Evolutionary conservation across 1,284 basidiomycete species (phyloP).

Genomic region (Heliocybe sulcata): DNA sequence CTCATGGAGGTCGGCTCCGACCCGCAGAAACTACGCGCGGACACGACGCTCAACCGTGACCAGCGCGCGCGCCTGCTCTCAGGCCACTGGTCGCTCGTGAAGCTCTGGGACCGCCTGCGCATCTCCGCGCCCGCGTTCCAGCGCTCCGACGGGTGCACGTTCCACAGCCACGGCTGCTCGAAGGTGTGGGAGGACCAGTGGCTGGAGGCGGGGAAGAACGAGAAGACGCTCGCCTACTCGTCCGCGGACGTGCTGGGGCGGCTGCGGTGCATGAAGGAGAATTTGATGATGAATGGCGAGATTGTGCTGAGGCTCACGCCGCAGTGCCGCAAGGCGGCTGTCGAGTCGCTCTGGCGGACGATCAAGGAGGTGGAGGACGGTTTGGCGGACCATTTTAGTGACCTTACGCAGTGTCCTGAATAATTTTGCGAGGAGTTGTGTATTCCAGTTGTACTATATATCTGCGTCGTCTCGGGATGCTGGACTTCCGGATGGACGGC

Average conservation of each 20-base stretch:
- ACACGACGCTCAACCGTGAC: constrained; percentile 12
- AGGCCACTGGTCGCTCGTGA: constrained; percentile 21
- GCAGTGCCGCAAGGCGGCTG: constrained; percentile 23
- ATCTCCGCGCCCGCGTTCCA: constrained; percentile 17
- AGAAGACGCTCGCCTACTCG: constrained; percentile 11
- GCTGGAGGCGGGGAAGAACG: constrained; percentile 14
- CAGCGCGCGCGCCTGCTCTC: constrained; percentile 21
- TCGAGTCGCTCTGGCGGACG: constrained; percentile 21
- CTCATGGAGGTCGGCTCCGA: constrained; percentile 17
- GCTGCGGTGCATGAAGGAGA: constrained; percentile 17
- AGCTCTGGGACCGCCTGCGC: constrained; percentile 19
- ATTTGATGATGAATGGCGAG: constrained; percentile 17
- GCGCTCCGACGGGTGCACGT: constrained; percentile 21
- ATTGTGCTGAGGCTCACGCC: constrained; percentile 19
- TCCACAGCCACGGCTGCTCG: constrained; percentile 22
- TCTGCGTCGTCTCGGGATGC: background rate
- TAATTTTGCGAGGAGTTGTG: background rate
- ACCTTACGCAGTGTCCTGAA: constrained; percentile 10
- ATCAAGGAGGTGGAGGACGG: constrained; percentile 18
- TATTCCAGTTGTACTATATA: background rate
- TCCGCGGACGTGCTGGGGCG: constrained; percentile 21
- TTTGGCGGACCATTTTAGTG: constrained; percentile 19
- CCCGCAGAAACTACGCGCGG: constrained; percentile 5
- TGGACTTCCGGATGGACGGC: too few species aligned
- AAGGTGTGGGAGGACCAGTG: constrained; percentile 20